Evolutionary conservation across 257 asterid species (phyloP).

Genomic region (Plantago elongata): DNA sequence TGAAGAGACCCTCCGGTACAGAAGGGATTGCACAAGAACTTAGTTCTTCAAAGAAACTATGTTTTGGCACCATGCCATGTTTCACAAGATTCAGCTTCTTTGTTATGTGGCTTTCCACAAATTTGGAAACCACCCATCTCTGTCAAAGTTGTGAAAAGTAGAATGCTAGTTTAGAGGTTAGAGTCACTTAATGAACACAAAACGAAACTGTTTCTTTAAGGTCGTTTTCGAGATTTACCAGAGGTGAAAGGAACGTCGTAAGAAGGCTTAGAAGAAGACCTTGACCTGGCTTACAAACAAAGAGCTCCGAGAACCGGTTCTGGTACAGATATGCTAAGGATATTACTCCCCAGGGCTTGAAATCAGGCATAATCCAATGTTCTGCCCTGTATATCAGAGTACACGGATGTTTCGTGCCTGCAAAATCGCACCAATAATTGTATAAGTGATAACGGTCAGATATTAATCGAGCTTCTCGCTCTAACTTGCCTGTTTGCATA

Average conservation of each 20-base stretch:
- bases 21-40: slow-evolving; percentile 30
- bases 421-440: not conserved
- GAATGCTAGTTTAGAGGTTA: not conserved
- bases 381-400: slow-evolving; percentile 44
- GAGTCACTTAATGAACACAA: too few relatives aligned
- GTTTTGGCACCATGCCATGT: slow-evolving; percentile 41
- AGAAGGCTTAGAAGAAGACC: slow-evolving; percentile 40
- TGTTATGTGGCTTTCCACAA: slow-evolving; percentile 33
- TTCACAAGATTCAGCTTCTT: slow-evolving; percentile 29
- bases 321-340: slow-evolving; percentile 31
- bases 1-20: slow-evolving; percentile 42
- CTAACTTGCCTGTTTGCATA: too few relatives aligned
- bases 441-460: too few relatives aligned
- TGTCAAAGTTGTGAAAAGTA: slow-evolving; percentile 14
- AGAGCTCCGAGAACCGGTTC: slow-evolving; percentile 52
- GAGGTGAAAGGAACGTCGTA: slow-evolving; percentile 43
- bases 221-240: slow-evolving; percentile 29
- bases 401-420: slow-evolving; percentile 48
- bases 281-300: slow-evolving; percentile 53
- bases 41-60: slow-evolving; percentile 35
- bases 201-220: not conserved
- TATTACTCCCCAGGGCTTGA: slow-evolving; percentile 16
- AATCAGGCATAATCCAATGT: slow-evolving; percentile 46
- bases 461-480: too few relatives aligned
- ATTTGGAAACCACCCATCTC: slow-evolving; percentile 45